A percentile compares a stretch with the other conserved stretches of the same genome.
phyloP scores from a whole-genome alignment of 257 asterid genomes.

The Eustoma russellianum region DNA sequence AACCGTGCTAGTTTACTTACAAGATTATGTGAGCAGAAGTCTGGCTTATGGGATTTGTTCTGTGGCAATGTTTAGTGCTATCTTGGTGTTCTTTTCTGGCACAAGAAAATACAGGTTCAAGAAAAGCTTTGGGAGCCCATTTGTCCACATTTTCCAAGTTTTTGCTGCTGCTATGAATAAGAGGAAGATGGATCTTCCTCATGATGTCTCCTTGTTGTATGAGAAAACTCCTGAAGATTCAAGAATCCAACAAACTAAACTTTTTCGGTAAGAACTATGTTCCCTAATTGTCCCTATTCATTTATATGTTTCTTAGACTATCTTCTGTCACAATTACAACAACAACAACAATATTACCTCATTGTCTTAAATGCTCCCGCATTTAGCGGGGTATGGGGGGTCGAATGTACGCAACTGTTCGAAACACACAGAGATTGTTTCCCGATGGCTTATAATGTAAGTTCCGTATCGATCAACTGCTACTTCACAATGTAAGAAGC shows the following conservation, averaged over 20 bases:
- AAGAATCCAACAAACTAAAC: constrained; percentile 61
- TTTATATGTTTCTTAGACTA: too few relatives aligned
- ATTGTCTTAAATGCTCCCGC: too few relatives aligned
- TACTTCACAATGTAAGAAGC: too few relatives aligned
- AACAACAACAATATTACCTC: too few relatives aligned
- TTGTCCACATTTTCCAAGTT: constrained; percentile 69
- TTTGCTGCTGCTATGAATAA: constrained; percentile 54
- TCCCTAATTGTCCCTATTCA: neutral
- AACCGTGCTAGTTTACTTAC: constrained; percentile 74
- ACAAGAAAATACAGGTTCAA: constrained; percentile 59
- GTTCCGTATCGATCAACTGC: too few relatives aligned
- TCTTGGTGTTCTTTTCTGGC: constrained; percentile 50
- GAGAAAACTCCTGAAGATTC: constrained; percentile 49
- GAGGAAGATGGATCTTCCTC: constrained; percentile 44
- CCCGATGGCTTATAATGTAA: too few relatives aligned
- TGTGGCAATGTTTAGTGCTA: constrained; percentile 45
- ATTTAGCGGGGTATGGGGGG: too few relatives aligned
- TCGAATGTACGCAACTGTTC: too few relatives aligned
- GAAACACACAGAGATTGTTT: too few relatives aligned
- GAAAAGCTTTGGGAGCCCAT: constrained; percentile 66
- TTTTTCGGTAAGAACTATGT: constrained; percentile 35
- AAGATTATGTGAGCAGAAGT: constrained; percentile 70
- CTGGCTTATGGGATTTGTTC: constrained; percentile 74
- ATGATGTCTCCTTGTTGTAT: constrained; percentile 35
- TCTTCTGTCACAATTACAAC: too few relatives aligned